Base-by-base conservation (phyloP, 176 grass and related monocot genomes). In the Cocos nucifera region DNA sequence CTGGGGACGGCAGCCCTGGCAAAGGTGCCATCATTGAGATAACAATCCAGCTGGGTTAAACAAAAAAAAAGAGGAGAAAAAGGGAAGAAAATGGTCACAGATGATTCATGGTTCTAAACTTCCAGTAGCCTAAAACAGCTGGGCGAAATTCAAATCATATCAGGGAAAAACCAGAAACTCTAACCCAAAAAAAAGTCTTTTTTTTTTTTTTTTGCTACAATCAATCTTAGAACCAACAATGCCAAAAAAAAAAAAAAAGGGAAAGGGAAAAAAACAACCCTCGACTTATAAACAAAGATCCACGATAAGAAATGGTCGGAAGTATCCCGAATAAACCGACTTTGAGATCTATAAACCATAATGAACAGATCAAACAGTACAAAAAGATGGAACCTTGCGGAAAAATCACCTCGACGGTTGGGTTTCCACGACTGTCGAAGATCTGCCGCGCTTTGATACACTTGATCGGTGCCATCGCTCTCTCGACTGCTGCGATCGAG, bases 381-480 rank as follows among this genome's bases (percentile, higher is more conserved):
- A 44, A 12, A 44, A 44, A 44, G 35, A 44, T 44, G 10, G 35
- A 12, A 44, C 14, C 35, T 14, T 12, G 35, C 14, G 17, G 57
- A 69, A 44, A 28, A 57, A 29, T 63, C 52, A 81, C 79, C 79
- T 81, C 79, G 50, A 89, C 86, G 20, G 81, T 89, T 66, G 81
- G 86, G 64, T 89, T 95, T 44, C 90, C 90, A 54, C 90, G 90
- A 86, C 90, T 95, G 75, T 95, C 90, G 56, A 95, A 87, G 86
- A 95, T 95, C 69, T 95, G 86, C 30, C 90, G 72, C 51, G 86
- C 90, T 77, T 87, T 95, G 77, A 90, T 73, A 4, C 60, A 76
- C 19, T 52, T 18, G 76, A 90, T 89, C 59, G 50, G 59, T 62
- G 65, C 76, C 86, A 89, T 86, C 61, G 52, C 64, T 14, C 24